Conservation (phyloP, 208 protist genomes). For the Leptomonas seymouri region DNA sequence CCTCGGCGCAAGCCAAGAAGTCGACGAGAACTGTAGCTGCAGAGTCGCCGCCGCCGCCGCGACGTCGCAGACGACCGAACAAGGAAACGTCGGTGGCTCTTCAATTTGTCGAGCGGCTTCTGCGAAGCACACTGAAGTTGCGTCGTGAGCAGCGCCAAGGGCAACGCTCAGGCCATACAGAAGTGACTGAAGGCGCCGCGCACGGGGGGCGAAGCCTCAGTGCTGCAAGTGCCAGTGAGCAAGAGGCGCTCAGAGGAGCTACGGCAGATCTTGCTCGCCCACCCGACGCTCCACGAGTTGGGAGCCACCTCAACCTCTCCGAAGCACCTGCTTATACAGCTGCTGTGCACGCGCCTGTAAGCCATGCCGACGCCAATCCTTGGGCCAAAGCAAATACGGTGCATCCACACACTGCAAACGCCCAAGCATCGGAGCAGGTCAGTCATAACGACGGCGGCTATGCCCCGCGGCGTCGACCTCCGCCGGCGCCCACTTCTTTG, state of each 20-base stretch:
- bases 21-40: not conserved
- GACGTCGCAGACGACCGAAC: not conserved
- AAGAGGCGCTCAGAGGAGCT: not conserved
- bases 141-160: not conserved
- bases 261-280: no score
- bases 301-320: no score
- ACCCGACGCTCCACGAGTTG: no score
- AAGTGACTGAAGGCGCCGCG: no score
- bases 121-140: slow-evolving; percentile 9
- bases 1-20: not conserved
- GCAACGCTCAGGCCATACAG: not conserved
- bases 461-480: not conserved
- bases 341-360: no score
- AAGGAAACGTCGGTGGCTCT: slow-evolving; percentile 17
- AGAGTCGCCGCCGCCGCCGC: not conserved
- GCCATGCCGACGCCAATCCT: no score
- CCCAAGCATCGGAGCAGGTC: not conserved
- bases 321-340: no score
- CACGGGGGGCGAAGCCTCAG: no score
- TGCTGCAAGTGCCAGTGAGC: not conserved
- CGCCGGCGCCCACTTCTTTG: slow-evolving; percentile 11
- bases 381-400: no score
- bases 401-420: no score
- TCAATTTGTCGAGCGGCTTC: slow-evolving; percentile 18
- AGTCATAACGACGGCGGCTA: not conserved